These are phyloP conservation scores for Kalanchoe fedtschenkoi DNA, from an alignment of 164 flowering plant genomes.

Conservation along the genomic window DNA sequence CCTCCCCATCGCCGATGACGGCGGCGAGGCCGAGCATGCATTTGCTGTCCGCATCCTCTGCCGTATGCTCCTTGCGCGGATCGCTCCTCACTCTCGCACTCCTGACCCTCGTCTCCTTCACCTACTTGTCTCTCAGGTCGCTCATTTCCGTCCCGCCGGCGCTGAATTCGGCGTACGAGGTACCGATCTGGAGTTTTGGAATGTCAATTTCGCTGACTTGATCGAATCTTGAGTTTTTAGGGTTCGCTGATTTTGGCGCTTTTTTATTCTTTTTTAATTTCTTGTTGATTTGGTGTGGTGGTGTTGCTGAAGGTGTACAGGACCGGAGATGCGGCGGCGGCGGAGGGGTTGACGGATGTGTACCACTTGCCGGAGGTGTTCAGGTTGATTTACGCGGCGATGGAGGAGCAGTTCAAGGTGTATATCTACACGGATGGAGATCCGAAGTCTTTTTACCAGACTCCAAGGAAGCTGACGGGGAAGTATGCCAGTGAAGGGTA, in stretches of 20 bases:
- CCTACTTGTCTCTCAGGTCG: conserved; percentile 3
- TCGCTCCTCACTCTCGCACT: background rate
- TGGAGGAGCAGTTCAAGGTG: conserved; percentile 82
- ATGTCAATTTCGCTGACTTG: background rate
- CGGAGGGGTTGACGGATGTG: conserved; percentile 23
- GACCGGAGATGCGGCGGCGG: conserved; percentile 11
- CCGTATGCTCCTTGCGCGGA: background rate
- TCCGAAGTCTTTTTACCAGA: conserved; percentile 81
- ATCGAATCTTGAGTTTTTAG: background rate
- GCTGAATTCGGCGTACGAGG: background rate
- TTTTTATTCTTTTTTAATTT: no score
- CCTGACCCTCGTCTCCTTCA: conserved; percentile 1
- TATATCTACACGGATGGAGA: conserved; percentile 87
- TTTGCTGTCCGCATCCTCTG: background rate
- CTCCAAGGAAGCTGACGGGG: conserved; percentile 91
- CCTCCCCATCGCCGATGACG: background rate
- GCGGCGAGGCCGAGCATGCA: background rate
- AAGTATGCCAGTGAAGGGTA: conserved; percentile 96
- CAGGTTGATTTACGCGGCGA: conserved; percentile 47
- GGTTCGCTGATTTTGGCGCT: background rate
- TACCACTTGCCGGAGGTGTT: conserved; percentile 66
- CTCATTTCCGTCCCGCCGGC: no score
- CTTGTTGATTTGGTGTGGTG: no score
- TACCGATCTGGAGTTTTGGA: background rate
- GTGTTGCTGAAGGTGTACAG: background rate